Conservation (phyloP, 164 flowering plant species). For the Akebia trifoliata region DNA sequence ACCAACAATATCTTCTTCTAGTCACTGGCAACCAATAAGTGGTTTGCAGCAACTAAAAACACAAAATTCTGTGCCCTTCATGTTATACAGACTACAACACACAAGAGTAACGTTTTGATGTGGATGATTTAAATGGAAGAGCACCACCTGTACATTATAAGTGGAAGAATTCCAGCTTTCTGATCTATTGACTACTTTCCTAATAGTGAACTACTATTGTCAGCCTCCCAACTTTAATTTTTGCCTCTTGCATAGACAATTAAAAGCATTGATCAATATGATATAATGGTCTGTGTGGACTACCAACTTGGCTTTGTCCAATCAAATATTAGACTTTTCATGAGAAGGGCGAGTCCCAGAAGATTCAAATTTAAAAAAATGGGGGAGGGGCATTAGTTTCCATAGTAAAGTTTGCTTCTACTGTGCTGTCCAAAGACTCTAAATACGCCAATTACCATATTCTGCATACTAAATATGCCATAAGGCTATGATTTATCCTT, state of each 20-base stretch:
- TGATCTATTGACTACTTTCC: background rate
- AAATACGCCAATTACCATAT: background rate
- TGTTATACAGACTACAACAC: too few species aligned
- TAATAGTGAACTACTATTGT: background rate
- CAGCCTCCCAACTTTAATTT: background rate
- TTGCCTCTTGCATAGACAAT: background rate
- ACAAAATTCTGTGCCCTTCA: background rate
- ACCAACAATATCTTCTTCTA: background rate
- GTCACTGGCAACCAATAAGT: background rate
- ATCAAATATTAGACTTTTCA: background rate
- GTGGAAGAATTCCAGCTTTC: background rate
- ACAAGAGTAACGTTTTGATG: too few species aligned
- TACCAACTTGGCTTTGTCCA: slow-evolving; percentile 1
- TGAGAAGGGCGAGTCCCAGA: background rate
- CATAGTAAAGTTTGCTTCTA: background rate
- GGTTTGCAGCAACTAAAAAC: background rate
- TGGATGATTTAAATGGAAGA: too few species aligned
- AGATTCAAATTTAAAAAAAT: background rate
- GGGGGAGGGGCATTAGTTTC: background rate
- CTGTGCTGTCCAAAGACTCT: background rate
- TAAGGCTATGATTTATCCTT: background rate
- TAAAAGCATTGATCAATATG: background rate
- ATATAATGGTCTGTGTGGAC: background rate
- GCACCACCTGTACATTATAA: background rate
- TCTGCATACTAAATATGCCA: background rate